Base-by-base conservation (phyloP, 352 stramenopile species). In the Phytophthora macrochlamydospora region DNA sequence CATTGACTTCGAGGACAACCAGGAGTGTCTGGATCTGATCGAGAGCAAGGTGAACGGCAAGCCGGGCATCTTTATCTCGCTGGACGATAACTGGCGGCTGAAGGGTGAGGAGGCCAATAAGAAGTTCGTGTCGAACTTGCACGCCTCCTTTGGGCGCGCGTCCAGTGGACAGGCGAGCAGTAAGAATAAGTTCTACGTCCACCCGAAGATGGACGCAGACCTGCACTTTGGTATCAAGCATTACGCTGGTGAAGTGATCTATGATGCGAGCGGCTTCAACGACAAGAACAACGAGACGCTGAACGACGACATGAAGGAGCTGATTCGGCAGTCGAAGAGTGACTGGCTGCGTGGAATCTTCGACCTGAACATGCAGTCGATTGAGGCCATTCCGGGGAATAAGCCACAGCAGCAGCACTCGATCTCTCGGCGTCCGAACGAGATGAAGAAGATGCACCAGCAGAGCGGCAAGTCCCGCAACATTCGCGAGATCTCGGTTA, bases 221-320 rank as follows among this genome's bases (percentile, higher is more conserved):
- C 76, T 96, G 37, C 76, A 91, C 38, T 97, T 97, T 51, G 88
- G 89, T 24, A 96, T 98, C 57, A 90, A 88, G 51, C 90, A 97
- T 51, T 96, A 97, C 42, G 92, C 91, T 12, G 97, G 97, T 32
- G 94, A 98, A 65, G 96, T 99, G 12, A 92, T 97, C 42, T 99
- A 99, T 79, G 97, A 98, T 62, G 96, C 93, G 0, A 98, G 89
- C 61, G 94, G 94, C 33, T 99, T 99, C 72, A 97, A 99, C 32
- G 97, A 99, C 69, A 99, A 99, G 78, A 99, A 99, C 87, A 98
- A 98, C 59, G 97, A 99, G 71, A 98, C 92, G 51, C 65, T 99
- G 62, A 97, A 98, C 62, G 91, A 97, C 62, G 93, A 97, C 56
- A 96, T 97, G 89, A 97, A 97, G 74, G 91, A 97, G 59, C 72